Evolutionary conservation across 2,329 filamentous ascomycete species (phyloP).

Genomic region (Aspergillus sp.): DNA sequence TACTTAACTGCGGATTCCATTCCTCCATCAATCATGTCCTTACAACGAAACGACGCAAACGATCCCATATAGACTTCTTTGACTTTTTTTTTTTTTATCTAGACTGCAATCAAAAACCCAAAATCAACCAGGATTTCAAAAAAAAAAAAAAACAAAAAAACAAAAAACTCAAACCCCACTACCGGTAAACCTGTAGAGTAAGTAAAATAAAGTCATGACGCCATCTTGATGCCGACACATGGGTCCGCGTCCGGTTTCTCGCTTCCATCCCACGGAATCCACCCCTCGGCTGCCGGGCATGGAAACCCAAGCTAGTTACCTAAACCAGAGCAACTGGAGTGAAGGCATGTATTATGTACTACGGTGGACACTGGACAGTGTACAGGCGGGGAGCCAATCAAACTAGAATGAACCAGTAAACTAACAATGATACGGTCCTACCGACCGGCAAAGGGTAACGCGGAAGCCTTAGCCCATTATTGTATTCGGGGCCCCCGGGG

Average conservation of each 20-base stretch:
- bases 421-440: too few species aligned
- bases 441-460: too few species aligned
- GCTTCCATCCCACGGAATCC: not conserved
- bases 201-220: slow-evolving; percentile 6
- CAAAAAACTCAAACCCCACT: not conserved
- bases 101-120: not conserved
- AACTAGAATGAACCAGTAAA: too few species aligned
- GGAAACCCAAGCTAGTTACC: too few species aligned
- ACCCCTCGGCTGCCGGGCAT: not conserved
- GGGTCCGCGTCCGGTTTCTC: not conserved
- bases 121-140: not conserved
- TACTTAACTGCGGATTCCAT: not conserved
- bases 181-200: not conserved
- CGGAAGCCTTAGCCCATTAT: too few species aligned
- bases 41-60: not conserved
- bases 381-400: too few species aligned
- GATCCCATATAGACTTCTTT: not conserved
- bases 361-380: too few species aligned
- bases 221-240: not conserved
- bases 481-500: not conserved
- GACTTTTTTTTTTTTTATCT: too few species aligned
- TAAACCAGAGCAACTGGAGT: too few species aligned
- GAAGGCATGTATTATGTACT: too few species aligned
- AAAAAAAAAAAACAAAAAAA: not conserved
- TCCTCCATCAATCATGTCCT: not conserved